Conservation (phyloP, 2,329 filamentous ascomycete species). For the Sordariomycetes sp. region DNA sequence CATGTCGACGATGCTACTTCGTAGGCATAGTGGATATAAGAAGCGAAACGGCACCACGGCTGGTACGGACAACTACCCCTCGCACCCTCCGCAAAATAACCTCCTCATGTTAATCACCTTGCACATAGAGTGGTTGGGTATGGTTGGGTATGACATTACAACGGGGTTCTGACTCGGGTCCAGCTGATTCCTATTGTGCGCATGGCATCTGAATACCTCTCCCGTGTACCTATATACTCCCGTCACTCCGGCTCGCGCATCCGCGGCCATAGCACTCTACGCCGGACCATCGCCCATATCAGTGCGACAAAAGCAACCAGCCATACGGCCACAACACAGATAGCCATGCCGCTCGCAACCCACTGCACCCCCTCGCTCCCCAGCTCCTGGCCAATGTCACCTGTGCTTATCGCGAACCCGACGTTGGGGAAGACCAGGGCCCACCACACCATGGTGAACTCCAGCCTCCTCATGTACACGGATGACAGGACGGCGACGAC, state of each 20-base stretch:
- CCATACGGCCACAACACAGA: conserved; percentile 36
- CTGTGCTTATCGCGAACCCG: conserved; percentile 37
- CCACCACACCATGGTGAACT: conserved; percentile 54
- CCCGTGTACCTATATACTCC: background rate
- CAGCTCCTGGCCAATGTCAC: conserved; percentile 40
- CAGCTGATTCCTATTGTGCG: no score
- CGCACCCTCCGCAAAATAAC: no score
- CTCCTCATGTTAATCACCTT: no score
- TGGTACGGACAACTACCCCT: no score
- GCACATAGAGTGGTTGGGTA: no score
- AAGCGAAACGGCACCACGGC: no score
- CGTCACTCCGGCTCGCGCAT: background rate
- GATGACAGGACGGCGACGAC: conserved; percentile 17
- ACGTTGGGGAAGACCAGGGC: conserved; percentile 53
- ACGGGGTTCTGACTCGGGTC: no score
- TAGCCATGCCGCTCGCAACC: conserved; percentile 37
- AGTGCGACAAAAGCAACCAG: background rate
- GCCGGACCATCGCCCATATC: background rate
- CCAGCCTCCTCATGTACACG: conserved; percentile 29
- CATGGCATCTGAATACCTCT: no score
- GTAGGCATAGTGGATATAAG: no score
- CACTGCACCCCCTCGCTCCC: conserved; percentile 32
- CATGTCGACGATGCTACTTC: no score
- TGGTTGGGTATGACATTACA: no score
- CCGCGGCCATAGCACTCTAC: background rate